Conservation (phyloP, 1,284 basidiomycete genomes). For the Cutaneotrichosporon sp. region DNA sequence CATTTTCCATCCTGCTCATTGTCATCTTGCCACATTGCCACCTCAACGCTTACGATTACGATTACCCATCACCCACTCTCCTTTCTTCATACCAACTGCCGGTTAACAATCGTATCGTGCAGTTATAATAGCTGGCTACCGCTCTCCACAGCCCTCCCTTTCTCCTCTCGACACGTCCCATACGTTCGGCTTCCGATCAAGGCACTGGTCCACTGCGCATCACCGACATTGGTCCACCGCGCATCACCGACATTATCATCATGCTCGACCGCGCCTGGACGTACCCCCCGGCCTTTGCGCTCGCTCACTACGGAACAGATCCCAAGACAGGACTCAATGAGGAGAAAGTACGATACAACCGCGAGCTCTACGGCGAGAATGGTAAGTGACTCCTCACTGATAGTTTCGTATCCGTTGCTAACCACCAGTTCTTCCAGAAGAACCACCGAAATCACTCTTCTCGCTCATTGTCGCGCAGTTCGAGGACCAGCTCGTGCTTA, state of each 20-base stretch:
- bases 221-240: too few species aligned
- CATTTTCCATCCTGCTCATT: background rate
- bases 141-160: background rate
- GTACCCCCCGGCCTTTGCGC: constrained; percentile 37
- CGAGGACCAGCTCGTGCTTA: constrained; percentile 92
- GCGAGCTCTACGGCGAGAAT: constrained; percentile 76
- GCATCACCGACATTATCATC: background rate
- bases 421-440: constrained; percentile 70
- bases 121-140: too few species aligned
- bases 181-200: too few species aligned
- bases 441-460: constrained; percentile 84
- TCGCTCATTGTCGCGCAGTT: constrained; percentile 94
- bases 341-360: constrained; percentile 58
- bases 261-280: constrained; percentile 50
- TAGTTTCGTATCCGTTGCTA: background rate
- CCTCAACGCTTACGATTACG: too few species aligned
- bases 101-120: too few species aligned
- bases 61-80: background rate
- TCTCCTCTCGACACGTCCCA: background rate
- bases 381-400: constrained; percentile 52
- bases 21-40: too few species aligned
- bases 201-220: too few species aligned
- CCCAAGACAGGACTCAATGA: constrained; percentile 38
- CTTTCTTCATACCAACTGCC: too few species aligned
- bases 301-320: constrained; percentile 42